Evolutionary conservation across 2,329 filamentous ascomycete genomes (phyloP), one percentile per base, ranked within the genome.

Genomic region (Phialocephala subalpina): DNA sequence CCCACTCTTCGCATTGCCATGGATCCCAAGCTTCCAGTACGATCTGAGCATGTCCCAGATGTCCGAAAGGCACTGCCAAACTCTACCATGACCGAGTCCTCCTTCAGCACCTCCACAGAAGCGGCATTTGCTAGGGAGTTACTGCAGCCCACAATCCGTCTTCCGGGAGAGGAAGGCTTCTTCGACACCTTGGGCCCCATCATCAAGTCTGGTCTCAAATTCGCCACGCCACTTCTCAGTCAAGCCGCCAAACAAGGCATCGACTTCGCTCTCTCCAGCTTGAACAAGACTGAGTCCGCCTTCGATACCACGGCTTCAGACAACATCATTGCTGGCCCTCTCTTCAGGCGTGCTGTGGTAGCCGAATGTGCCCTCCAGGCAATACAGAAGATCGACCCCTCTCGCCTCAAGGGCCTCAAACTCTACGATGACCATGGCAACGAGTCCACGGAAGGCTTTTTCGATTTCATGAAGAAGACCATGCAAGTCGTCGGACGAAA

Each of bases 141-240:
- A 22, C 45, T 49, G 7, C 6, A 5, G 1, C 18, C n/a, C n/a
- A 49, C 45, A 9, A 5, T 49, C 45, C 5, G n/a, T 11, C n/a
- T 49, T 5, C 45, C 45, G 22, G 45, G 45, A 7, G n/a, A 49
- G 20, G 45, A 49, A 49, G n/a, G n/a, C n/a, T 49, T 49, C 45
- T 49, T 49, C 7, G 45, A 49, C 7, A 49, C n/a, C 3, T 1
- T 49, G n/a, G 20, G n/a, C 4, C 20, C 45, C n/a, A 25, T 49
- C 45, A 49, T 49, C 45, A 22, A 22, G 22, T 22, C 1, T 4
- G 45, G 45, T 49, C 45, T 49, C n/a, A 22, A 49, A 25, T 49
- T 22, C 45, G 45, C 45, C 7, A 49, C 45, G n/a, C 45, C 45
- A 6, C 9, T 49, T n/a, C 11, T 25, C n/a, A 49, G 1, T 1